Conservation (phyloP, 192 early-diverging fungal species). For the Coemansia sp. region DNA sequence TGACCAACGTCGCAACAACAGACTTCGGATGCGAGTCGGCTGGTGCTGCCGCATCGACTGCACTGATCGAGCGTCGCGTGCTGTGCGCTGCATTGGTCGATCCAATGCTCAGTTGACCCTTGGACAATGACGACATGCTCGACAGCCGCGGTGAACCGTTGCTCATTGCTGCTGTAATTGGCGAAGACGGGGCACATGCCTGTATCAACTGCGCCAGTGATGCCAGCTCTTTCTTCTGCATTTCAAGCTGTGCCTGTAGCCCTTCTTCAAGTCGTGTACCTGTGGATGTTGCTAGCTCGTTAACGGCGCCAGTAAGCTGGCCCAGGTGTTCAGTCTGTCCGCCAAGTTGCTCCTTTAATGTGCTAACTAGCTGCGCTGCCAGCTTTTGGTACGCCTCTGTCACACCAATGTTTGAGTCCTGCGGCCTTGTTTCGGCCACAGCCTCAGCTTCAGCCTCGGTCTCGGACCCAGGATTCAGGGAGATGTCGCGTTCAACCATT, state of each 20-base stretch:
- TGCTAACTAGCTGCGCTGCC: slow-evolving; percentile 13
- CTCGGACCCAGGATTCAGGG: neutral
- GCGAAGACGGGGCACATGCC: slow-evolving; percentile 5
- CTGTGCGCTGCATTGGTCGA: slow-evolving; percentile 20
- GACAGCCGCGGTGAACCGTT: slow-evolving; percentile 29
- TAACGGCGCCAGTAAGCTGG: slow-evolving; percentile 23
- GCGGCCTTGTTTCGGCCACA: slow-evolving; percentile 7
- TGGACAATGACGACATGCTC: slow-evolving; percentile 25
- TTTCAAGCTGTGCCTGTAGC: slow-evolving; percentile 21
- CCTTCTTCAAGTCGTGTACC: slow-evolving; percentile 22
- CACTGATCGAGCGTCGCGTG: slow-evolving; percentile 42
- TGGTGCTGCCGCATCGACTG: slow-evolving; percentile 24
- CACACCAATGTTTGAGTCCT: neutral
- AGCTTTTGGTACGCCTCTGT: slow-evolving; percentile 24
- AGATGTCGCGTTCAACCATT: no score
- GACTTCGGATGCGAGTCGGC: slow-evolving; percentile 37
- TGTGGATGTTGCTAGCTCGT: slow-evolving; percentile 17
- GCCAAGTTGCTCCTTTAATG: slow-evolving; percentile 24
- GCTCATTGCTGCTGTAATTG: slow-evolving; percentile 2
- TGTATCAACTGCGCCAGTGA: slow-evolving; percentile 23
- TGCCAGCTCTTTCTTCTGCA: slow-evolving; percentile 27
- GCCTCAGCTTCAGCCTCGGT: neutral
- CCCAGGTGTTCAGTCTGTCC: slow-evolving; percentile 23
- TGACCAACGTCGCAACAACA: slow-evolving; percentile 51
- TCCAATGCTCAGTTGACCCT: slow-evolving; percentile 31